Percentiles rank a stretch among this genome's conserved stretches.
These are phyloP conservation scores for Talaromyces trachyspermus DNA, from an alignment of 495 filamentous ascomycete genomes.

Conservation along the genomic window DNA sequence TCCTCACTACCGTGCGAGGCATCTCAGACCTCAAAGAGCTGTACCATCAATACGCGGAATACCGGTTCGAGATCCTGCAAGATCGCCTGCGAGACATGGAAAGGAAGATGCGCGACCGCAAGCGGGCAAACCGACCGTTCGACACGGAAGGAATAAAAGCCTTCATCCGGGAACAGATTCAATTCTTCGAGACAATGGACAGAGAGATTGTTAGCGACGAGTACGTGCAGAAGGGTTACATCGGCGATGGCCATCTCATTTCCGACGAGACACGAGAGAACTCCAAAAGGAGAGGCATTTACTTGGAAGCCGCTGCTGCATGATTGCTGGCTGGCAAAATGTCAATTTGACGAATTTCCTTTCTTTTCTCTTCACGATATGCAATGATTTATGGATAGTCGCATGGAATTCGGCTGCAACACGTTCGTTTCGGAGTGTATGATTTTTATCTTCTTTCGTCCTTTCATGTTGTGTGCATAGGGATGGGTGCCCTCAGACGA, in stretches of 20 bases:
- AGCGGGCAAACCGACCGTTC: constrained; percentile 32
- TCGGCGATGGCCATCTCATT: constrained; percentile 35
- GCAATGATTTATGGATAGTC: neutral
- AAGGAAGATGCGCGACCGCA: constrained; percentile 34
- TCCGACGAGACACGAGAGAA: constrained; percentile 20
- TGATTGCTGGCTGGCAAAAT: neutral
- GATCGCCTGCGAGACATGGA: constrained; percentile 45
- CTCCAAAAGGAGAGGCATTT: constrained; percentile 4
- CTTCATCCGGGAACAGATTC: constrained; percentile 44
- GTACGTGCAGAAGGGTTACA: constrained; percentile 40
- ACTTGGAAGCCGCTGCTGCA: neutral
- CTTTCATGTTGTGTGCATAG: no score
- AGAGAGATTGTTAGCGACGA: constrained; percentile 49
- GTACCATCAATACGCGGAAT: constrained; percentile 64
- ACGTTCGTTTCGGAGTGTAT: no score
- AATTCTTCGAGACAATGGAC: constrained; percentile 50
- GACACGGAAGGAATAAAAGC: constrained; percentile 34
- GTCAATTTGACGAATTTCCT: constrained; percentile 1
- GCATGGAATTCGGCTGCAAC: neutral
- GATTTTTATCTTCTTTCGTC: no score
- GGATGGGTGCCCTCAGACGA: no score
- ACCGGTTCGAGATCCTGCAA: constrained; percentile 64
- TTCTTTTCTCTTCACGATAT: neutral
- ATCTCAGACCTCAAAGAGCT: constrained; percentile 60
- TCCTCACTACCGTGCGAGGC: constrained; percentile 57